A percentile compares a stretch with the other conserved stretches of the same genome.
Conservation (phyloP, 2,329 filamentous ascomycete species). For the Stagonosporopsis vannaccii region DNA sequence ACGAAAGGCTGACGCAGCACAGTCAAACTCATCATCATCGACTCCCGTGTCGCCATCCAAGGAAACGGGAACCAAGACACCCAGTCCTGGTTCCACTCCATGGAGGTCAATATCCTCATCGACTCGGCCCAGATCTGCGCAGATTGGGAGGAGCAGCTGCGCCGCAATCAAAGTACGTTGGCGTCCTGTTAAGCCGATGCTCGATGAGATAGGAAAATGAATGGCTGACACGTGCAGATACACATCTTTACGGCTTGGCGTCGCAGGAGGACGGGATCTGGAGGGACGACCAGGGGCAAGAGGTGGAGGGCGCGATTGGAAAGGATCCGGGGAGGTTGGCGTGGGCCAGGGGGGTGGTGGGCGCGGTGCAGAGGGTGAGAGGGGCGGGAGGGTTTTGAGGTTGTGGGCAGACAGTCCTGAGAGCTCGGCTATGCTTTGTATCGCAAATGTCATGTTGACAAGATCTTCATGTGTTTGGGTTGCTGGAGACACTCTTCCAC, state of each 20-base stretch:
- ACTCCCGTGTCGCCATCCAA: conserved; percentile 72
- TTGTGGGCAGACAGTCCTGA: no score
- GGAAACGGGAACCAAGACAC: conserved; percentile 84
- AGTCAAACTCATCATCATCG: conserved; percentile 77
- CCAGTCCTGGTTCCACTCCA: conserved; percentile 79
- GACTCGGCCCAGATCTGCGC: conserved; percentile 68
- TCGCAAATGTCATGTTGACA: no score
- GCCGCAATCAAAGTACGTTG: conserved; percentile 65
- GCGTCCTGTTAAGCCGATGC: neutral
- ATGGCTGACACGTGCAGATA: conserved; percentile 51
- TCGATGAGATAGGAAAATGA: neutral
- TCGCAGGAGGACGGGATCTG: conserved; percentile 66
- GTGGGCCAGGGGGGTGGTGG: conserved; percentile 66
- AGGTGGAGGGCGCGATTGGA: conserved; percentile 51
- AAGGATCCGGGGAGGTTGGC: conserved; percentile 62
- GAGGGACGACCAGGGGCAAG: conserved; percentile 59
- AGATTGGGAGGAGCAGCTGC: conserved; percentile 68
- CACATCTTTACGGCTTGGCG: conserved; percentile 64
- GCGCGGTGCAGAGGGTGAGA: conserved; percentile 65
- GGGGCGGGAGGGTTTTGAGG: conserved; percentile 63
- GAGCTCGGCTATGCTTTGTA: no score
- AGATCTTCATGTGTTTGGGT: no score
- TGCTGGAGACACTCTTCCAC: no score
- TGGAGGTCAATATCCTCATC: conserved; percentile 79
- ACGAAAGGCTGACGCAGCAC: neutral